phyloP scores from a whole-genome alignment of 257 asterid genomes.

The Ilex asprella region DNA sequence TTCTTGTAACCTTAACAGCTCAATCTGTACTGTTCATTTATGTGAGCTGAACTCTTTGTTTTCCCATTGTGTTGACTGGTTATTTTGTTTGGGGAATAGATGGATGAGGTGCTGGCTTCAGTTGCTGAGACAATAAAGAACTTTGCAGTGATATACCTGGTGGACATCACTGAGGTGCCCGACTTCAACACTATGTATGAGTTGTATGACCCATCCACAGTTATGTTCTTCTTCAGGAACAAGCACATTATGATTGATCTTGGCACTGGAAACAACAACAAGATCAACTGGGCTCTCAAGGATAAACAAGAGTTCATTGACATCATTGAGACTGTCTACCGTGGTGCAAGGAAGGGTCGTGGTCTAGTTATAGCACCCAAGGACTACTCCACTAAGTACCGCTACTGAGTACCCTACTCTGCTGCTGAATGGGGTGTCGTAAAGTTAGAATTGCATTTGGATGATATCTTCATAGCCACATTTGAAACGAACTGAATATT shows the following conservation, averaged over 20 bases:
- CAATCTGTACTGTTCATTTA: background rate
- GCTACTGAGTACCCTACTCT: conserved; percentile 32
- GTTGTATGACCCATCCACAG: conserved; percentile 83
- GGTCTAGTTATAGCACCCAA: conserved; percentile 98
- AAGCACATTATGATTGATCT: conserved; percentile 97
- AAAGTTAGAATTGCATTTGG: background rate
- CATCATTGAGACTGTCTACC: conserved; percentile 88
- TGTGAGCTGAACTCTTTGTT: background rate
- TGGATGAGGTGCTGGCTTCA: conserved; percentile 83
- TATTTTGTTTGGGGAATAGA: conserved; percentile 31
- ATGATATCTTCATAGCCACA: too few relatives aligned
- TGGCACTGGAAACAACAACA: conserved; percentile 95
- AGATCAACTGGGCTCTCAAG: conserved; percentile 95
- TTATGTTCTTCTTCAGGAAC: conserved; percentile 96
- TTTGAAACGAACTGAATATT: too few relatives aligned
- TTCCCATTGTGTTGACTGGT: background rate
- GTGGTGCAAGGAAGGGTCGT: conserved; percentile 95
- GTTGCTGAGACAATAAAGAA: conserved; percentile 87
- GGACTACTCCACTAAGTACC: conserved; percentile 96
- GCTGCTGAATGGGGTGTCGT: background rate
- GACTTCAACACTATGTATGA: conserved; percentile 97
- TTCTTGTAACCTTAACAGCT: background rate
- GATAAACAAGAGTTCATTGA: conserved; percentile 97
- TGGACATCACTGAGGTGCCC: conserved; percentile 83
- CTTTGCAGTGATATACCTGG: conserved; percentile 80